A percentile compares a stretch with the other conserved stretches of the same genome.
These are phyloP conservation scores for Dioscorea dumetorum DNA, from an alignment of 106 monocot species.

Conservation along the genomic window DNA sequence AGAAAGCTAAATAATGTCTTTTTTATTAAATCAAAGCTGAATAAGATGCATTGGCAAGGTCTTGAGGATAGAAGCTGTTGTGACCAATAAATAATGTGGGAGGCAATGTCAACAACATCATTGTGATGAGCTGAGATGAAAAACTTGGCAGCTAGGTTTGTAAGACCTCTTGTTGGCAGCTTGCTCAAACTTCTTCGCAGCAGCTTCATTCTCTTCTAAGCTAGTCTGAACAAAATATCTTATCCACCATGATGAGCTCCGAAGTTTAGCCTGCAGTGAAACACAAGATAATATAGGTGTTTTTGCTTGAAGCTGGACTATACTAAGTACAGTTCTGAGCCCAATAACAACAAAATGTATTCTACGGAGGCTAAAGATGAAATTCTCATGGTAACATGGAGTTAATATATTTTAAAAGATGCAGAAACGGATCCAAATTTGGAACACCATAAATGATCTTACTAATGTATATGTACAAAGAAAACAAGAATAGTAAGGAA, in stretches of 20 bases:
- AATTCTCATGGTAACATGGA: background rate
- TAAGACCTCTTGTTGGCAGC: conserved; percentile 41
- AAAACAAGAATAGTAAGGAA: background rate
- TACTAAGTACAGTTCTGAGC: background rate
- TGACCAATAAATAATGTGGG: too few species aligned
- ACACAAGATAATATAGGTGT: background rate
- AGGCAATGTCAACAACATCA: too few species aligned
- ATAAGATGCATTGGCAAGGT: too few species aligned
- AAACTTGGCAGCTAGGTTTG: conserved; percentile 61
- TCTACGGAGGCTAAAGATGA: background rate
- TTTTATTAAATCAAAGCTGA: too few species aligned
- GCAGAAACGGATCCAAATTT: background rate
- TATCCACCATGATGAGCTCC: conserved; percentile 77
- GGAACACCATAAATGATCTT: background rate
- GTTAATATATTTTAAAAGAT: too few species aligned
- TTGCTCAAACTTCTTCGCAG: conserved; percentile 57
- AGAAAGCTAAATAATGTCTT: too few species aligned
- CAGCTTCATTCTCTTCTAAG: conserved; percentile 66
- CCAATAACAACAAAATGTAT: background rate
- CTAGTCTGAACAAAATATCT: conserved; percentile 61
- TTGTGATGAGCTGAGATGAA: conserved; percentile 45
- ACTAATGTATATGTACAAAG: background rate
- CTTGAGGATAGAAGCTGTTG: too few species aligned
- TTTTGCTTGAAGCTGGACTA: too few species aligned
- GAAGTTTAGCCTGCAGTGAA: conserved; percentile 54